phyloP scores from a whole-genome alignment of 176 grass and related monocot genomes.

The Hsuehochloa calcarea region DNA sequence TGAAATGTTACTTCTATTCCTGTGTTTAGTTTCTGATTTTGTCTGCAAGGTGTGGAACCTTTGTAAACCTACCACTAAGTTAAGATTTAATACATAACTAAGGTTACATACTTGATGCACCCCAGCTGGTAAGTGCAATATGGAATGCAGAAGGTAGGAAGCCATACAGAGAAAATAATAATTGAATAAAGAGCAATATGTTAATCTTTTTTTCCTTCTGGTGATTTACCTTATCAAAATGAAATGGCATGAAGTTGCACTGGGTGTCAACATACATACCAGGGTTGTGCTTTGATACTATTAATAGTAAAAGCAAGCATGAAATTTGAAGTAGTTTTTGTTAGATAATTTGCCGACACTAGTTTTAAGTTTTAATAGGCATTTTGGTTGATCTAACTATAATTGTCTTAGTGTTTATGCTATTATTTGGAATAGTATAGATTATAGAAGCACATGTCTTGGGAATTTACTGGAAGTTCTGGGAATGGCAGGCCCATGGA shows the following conservation, averaged over 20 bases:
- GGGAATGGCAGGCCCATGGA: no score
- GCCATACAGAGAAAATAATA: slow-evolving; percentile 1
- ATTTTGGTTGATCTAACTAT: neutral
- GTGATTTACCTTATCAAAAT: neutral
- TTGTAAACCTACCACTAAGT: neutral
- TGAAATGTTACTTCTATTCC: neutral
- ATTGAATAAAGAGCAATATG: neutral
- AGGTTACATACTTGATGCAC: slow-evolving; percentile 9
- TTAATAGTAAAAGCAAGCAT: slow-evolving; percentile 3
- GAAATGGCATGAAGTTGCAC: neutral
- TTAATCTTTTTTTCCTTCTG: neutral
- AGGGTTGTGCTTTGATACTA: neutral
- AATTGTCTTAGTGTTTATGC: neutral
- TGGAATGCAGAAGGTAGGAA: slow-evolving; percentile 21
- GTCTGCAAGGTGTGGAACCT: neutral
- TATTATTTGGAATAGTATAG: neutral
- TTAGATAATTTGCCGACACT: slow-evolving; percentile 11
- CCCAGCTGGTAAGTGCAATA: neutral
- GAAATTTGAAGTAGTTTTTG: neutral
- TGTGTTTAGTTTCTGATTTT: slow-evolving; percentile 1
- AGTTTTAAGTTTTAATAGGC: neutral
- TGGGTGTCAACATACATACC: neutral
- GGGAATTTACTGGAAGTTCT: neutral
- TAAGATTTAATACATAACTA: slow-evolving; percentile 17
- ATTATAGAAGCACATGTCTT: neutral